Conservation (phyloP, 805 yeast species). For the Myxozyma mucilagina region DNA sequence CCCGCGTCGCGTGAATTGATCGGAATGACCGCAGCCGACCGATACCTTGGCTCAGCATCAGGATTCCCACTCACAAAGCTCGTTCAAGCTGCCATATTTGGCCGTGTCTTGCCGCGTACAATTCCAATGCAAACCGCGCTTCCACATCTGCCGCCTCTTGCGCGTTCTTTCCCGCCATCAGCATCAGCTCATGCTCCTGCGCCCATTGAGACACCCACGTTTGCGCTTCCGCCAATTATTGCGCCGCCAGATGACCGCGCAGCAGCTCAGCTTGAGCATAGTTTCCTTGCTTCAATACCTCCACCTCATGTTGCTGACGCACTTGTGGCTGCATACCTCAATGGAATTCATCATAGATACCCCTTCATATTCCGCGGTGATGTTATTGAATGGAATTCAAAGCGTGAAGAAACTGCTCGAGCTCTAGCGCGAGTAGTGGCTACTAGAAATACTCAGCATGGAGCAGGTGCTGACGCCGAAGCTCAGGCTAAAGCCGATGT, state of each 20-base stretch:
- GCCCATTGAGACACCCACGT: constrained; percentile 2
- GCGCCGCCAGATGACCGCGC: neutral
- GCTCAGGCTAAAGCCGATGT: neutral
- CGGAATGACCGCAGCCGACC: constrained; percentile 11
- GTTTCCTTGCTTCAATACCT: constrained; percentile 17
- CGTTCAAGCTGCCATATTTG: constrained; percentile 29
- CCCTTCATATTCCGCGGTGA: constrained; percentile 23
- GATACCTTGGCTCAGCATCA: constrained; percentile 29
- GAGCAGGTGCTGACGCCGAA: neutral
- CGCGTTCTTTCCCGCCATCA: neutral
- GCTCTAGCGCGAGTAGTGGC: constrained; percentile 15
- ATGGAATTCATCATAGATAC: constrained; percentile 26
- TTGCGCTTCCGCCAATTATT: constrained; percentile 5
- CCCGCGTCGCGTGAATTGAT: constrained; percentile 18
- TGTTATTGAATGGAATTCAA: constrained; percentile 13
- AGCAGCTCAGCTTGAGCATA: constrained; percentile 11
- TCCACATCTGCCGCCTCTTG: constrained; percentile 17
- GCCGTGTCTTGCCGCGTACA: constrained; percentile 13
- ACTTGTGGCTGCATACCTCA: constrained; percentile 21
- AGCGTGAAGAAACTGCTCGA: constrained; percentile 17
- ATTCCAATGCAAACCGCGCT: constrained; percentile 15
- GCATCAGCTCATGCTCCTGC: constrained; percentile 2
- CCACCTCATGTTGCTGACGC: constrained; percentile 16
- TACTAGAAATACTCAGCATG: neutral
- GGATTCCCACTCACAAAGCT: constrained; percentile 29